These are phyloP conservation scores for Vanderwaltozyma yarrowii DNA, from an alignment of 805 yeast genomes.

Conservation along the genomic window DNA sequence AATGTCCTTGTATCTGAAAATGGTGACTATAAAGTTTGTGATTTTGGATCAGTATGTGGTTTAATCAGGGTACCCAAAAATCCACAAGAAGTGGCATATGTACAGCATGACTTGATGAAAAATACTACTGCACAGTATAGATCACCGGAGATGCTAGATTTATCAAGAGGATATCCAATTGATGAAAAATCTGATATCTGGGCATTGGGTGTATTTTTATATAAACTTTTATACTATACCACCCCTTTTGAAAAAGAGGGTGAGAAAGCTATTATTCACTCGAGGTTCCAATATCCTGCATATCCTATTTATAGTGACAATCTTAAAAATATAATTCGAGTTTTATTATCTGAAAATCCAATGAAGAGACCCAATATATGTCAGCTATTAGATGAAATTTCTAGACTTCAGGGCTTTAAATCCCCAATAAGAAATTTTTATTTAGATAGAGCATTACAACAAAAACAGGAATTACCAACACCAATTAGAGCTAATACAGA, in stretches of 20 bases:
- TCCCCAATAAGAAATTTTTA: conserved; percentile 34
- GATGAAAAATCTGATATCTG: conserved; percentile 79
- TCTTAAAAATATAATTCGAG: conserved; percentile 52
- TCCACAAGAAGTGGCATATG: conserved; percentile 45
- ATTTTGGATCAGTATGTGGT: conserved; percentile 72
- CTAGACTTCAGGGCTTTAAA: conserved; percentile 45
- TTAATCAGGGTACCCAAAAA: conserved; percentile 52
- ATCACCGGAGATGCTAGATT: conserved; percentile 76
- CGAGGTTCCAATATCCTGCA: conserved; percentile 42
- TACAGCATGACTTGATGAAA: conserved; percentile 61
- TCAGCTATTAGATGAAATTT: conserved; percentile 59
- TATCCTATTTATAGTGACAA: conserved; percentile 51
- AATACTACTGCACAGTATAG: conserved; percentile 83
- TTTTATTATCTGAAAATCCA: conserved; percentile 56
- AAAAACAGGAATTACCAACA: too few relatives aligned
- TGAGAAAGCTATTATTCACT: conserved; percentile 53
- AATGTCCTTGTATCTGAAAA: conserved; percentile 56
- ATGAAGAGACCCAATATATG: conserved; percentile 62
- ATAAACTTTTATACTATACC: conserved; percentile 69
- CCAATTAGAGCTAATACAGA: too few relatives aligned
- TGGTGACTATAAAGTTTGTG: conserved; percentile 61
- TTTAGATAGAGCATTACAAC: conserved; percentile 13
- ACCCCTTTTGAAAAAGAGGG: conserved; percentile 69
- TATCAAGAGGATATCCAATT: conserved; percentile 55
- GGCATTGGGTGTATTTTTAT: conserved; percentile 74